These are phyloP conservation scores for Neurospora crassa DNA, from an alignment of 2,329 filamentous ascomycete species.

Conservation along the genomic window DNA sequence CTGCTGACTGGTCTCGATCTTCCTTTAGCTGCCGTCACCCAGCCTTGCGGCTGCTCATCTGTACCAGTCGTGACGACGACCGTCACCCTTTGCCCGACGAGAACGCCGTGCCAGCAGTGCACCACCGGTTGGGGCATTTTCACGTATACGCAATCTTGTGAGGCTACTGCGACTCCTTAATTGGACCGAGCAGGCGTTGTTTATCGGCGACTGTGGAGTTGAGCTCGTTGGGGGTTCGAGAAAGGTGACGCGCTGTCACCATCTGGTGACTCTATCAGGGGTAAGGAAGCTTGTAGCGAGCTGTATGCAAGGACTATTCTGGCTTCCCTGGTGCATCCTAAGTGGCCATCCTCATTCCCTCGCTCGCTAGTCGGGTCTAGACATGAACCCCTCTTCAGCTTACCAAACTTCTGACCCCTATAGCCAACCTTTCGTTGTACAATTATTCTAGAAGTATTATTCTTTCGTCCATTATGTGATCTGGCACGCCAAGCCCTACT, in stretches of 20 bases:
- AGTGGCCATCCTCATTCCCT: too few species aligned
- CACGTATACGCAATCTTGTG: conserved; percentile 7
- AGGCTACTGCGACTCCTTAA: not conserved
- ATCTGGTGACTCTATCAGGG: not conserved
- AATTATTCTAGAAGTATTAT: too few species aligned
- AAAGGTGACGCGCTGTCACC: not conserved
- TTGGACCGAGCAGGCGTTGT: not conserved
- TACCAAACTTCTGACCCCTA: too few species aligned
- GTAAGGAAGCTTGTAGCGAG: too few species aligned
- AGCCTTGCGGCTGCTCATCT: conserved; percentile 13
- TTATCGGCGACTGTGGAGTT: not conserved
- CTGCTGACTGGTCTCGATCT: not conserved
- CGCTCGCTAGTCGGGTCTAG: too few species aligned
- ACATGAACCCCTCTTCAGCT: too few species aligned
- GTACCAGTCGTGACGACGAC: conserved; percentile 11
- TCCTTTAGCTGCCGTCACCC: conserved; percentile 8
- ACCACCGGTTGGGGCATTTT: conserved; percentile 15
- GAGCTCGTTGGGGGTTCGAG: not conserved
- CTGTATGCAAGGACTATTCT: too few species aligned
- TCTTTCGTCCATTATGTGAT: too few species aligned
- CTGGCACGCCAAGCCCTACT: too few species aligned
- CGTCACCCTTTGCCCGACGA: conserved; percentile 15
- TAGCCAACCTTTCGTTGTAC: too few species aligned
- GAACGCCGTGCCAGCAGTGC: conserved; percentile 15
- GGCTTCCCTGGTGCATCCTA: too few species aligned